A percentile compares a stretch with the other conserved stretches of the same genome.
Conservation (phyloP, 208 protist species). For the Leishmania lainsoni region DNA sequence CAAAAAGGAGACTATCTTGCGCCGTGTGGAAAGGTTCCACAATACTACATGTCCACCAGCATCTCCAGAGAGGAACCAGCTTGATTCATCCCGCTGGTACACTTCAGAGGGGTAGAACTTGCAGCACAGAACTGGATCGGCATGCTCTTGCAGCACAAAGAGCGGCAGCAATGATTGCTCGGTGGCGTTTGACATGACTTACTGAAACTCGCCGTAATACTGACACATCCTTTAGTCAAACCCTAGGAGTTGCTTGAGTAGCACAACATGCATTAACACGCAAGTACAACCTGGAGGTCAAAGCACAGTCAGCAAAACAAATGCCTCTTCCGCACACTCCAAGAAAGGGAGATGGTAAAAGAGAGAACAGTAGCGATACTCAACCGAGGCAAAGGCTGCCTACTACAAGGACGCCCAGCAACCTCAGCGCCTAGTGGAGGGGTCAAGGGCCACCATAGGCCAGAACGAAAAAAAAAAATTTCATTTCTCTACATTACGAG, state of each 20-base stretch:
- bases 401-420: neutral
- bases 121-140: slow-evolving; percentile 59
- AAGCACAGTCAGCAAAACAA: neutral
- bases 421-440: neutral
- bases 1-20: slow-evolving; percentile 45
- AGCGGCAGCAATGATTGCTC: slow-evolving; percentile 39
- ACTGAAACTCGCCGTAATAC: neutral
- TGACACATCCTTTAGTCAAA: neutral
- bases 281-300: neutral
- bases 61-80: slow-evolving; percentile 72
- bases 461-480: neutral
- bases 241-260: neutral
- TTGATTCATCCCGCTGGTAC: slow-evolving; percentile 27
- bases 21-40: slow-evolving; percentile 71
- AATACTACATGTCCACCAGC: slow-evolving; percentile 61
- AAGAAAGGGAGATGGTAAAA: neutral
- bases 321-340: neutral
- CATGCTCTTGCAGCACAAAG: slow-evolving; percentile 72
- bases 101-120: slow-evolving; percentile 39
- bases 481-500: neutral
- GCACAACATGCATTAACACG: neutral
- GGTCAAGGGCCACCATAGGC: neutral
- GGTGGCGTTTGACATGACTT: neutral
- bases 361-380: neutral
- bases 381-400: neutral